Conservation (phyloP, 2,329 filamentous ascomycete species). For the Clonostachys rhizophaga region DNA sequence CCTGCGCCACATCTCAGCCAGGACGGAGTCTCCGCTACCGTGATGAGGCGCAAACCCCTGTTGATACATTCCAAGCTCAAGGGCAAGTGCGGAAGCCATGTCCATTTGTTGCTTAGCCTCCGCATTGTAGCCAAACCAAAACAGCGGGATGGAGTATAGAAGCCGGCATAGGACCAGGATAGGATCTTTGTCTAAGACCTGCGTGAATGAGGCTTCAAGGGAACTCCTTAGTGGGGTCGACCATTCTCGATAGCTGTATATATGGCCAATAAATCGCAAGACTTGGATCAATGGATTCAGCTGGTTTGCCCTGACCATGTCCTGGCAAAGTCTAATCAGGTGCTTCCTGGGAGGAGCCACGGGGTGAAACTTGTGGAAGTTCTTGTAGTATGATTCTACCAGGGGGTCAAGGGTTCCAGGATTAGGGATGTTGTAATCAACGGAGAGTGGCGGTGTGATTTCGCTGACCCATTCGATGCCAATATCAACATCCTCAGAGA, state of each 20-base stretch:
- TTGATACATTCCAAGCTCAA: constrained; percentile 56
- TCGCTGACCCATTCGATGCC: not conserved
- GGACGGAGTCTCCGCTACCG: constrained; percentile 35
- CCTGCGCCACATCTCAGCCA: constrained; percentile 56
- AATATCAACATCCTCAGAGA: not conserved
- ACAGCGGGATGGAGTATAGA: constrained; percentile 26
- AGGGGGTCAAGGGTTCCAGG: constrained; percentile 10
- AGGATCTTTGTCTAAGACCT: constrained; percentile 6
- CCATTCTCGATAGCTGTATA: constrained; percentile 15
- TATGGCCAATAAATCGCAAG: constrained; percentile 24
- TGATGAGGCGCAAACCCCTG: constrained; percentile 43
- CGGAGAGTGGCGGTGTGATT: not conserved
- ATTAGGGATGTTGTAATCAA: not conserved
- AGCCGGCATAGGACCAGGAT: constrained; percentile 28
- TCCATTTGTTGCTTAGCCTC: constrained; percentile 22
- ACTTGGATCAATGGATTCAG: constrained; percentile 14
- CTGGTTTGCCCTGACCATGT: not conserved
- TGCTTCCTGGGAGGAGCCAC: constrained; percentile 12
- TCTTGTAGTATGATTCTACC: constrained; percentile 25
- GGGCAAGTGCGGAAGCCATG: constrained; percentile 50
- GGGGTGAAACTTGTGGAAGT: constrained; percentile 25
- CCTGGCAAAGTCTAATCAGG: constrained; percentile 6
- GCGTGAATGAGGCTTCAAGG: constrained; percentile 3
- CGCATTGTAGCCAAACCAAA: constrained; percentile 19
- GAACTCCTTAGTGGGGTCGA: not conserved